These are phyloP conservation scores for Fusarium armeniacum DNA, from an alignment of 2,329 filamentous ascomycete species.

Conservation along the genomic window DNA sequence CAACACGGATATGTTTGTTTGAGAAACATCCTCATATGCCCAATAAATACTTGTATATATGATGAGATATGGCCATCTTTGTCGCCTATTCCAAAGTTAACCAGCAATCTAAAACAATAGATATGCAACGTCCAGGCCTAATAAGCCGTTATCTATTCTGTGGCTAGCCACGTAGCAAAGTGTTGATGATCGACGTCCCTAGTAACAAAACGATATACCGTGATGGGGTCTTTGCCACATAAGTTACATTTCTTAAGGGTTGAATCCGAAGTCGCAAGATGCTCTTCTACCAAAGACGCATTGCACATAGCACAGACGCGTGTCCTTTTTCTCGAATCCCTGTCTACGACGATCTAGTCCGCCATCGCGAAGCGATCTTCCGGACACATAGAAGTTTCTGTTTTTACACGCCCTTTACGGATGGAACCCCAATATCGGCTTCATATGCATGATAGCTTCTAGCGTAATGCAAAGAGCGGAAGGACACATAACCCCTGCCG, in stretches of 20 bases:
- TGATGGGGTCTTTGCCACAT: not conserved
- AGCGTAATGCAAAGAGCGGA: slow-evolving; percentile 5
- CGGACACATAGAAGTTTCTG: not conserved
- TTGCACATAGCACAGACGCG: not conserved
- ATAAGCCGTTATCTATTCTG: too few relatives aligned
- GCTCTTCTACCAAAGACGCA: not conserved
- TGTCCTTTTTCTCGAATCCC: not conserved
- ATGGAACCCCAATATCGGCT: not conserved
- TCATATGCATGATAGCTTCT: slow-evolving; percentile 18
- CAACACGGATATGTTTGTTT: too few relatives aligned
- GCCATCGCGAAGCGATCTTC: not conserved
- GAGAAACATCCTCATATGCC: too few relatives aligned
- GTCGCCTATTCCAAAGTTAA: too few relatives aligned
- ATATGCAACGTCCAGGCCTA: too few relatives aligned
- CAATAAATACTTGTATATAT: too few relatives aligned
- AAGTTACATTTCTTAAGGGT: not conserved
- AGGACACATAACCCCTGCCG: slow-evolving; percentile 4
- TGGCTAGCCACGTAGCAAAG: too few relatives aligned
- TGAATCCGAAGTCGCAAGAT: too few relatives aligned
- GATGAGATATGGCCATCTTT: too few relatives aligned
- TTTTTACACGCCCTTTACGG: not conserved
- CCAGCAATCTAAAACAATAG: too few relatives aligned
- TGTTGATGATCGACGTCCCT: too few relatives aligned
- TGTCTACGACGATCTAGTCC: not conserved
- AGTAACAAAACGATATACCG: not conserved